phyloP scores from a whole-genome alignment of 441 rosid genomes.

The Erodium trifolium region DNA sequence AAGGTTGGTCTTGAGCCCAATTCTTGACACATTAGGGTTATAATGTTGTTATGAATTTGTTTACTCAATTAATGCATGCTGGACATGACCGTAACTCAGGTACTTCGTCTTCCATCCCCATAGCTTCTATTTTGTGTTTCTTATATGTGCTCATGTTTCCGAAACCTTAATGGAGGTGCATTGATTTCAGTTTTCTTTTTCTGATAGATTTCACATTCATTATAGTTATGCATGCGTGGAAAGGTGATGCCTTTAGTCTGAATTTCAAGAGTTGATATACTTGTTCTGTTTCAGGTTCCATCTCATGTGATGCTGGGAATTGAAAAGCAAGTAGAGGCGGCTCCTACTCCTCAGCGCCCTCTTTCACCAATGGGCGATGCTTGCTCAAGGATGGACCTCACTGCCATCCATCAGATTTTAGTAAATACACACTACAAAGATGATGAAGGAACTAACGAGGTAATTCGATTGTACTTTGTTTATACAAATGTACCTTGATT shows the following conservation, averaged over 20 bases:
- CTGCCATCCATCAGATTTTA: constrained; percentile 26
- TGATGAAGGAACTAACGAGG: constrained; percentile 63
- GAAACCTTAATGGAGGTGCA: not conserved
- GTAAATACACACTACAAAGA: constrained; percentile 52
- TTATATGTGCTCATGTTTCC: not conserved
- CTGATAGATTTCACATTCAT: not conserved
- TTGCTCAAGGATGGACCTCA: constrained; percentile 49
- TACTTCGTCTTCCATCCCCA: not conserved
- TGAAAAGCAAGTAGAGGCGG: constrained; percentile 33
- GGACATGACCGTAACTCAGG: not conserved
- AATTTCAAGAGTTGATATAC: not conserved
- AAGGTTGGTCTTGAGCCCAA: too few species aligned
- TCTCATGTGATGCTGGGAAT: constrained; percentile 48
- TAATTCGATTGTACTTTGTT: constrained; percentile 15
- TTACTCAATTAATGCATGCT: not conserved
- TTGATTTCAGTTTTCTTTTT: not conserved
- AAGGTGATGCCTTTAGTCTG: not conserved
- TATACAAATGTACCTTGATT: not conserved
- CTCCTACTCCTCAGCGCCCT: constrained; percentile 38
- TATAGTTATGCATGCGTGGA: not conserved
- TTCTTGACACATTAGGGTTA: too few species aligned
- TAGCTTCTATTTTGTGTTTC: not conserved
- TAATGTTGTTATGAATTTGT: not conserved
- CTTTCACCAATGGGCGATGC: constrained; percentile 68
- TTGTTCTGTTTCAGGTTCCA: constrained; percentile 36